These are phyloP conservation scores for Diphasiastrum complanatum DNA, from an alignment of 83 land plant species.

Conservation along the genomic window DNA sequence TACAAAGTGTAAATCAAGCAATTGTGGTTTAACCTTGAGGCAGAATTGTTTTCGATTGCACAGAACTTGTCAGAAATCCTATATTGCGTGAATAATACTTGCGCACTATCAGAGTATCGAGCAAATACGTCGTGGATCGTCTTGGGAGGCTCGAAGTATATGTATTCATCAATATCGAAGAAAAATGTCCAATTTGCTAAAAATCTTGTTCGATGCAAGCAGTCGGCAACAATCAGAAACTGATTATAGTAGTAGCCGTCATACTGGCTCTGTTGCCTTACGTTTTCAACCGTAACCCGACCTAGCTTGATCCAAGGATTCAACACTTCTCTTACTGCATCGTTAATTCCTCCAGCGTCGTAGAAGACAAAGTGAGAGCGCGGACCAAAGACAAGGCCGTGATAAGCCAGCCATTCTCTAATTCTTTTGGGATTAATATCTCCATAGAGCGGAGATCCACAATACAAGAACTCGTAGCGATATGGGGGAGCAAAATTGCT, in stretches of 20 bases:
- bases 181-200: not conserved
- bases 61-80: not conserved
- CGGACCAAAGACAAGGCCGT: not conserved
- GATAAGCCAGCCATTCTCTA: conserved; percentile 1
- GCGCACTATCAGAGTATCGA: not conserved
- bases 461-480: not conserved
- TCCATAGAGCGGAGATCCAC: conserved; percentile 1
- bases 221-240: conserved; percentile 1
- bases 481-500: not conserved
- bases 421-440: not conserved
- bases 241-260: no score
- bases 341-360: not conserved
- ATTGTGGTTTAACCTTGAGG: not conserved
- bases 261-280: not conserved
- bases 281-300: conserved; percentile 2
- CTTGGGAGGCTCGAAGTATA: not conserved
- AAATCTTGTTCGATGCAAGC: not conserved
- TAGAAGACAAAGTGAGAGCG: not conserved
- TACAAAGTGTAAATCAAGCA: not conserved
- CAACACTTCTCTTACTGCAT: not conserved
- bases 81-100: not conserved
- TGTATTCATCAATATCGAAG: not conserved
- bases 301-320: conserved; percentile 6
- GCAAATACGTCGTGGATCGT: not conserved
- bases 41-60: no score